Base-by-base conservation (phyloP, 306 rosid genomes). In the Rosa lucieae region DNA sequence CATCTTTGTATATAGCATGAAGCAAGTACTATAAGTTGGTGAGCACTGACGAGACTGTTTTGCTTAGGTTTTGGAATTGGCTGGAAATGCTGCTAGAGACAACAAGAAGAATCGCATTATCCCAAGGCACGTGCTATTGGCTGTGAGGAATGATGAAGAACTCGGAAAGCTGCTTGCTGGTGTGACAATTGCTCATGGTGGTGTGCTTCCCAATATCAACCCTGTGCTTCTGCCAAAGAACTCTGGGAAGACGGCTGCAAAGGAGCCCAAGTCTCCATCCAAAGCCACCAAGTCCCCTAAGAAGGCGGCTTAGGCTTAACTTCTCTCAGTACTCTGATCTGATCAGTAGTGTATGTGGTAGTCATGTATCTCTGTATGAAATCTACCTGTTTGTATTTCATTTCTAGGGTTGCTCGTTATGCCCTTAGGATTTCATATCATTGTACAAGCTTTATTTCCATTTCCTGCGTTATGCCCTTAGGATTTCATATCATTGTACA, bases 81-180 rank as follows among this genome's bases (percentile, higher is more conserved):
- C 91, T 69, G 91, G 89, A 26, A 88, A 88, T 88, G 91, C 89
- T 46, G 89, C 87, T 6, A 81, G 89, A 53, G 89, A 88, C 53
- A 88, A 83, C 81, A 85, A 88, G 74, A 88, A 81, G 77, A 87
- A 77, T 42, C 75, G 87, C 72, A 86, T 86, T 26, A 83, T 78
- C 61, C 87, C 89, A 13, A 79, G 91, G 81, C 91, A 70, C 43
- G 82, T 88, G 52, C 73, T 85, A 5, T 75, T 88, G 76, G 91
- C 91, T 0, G 84, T 85, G 79, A 88, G 87, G 75, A 88, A 85
- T 37, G 89, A 88, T 39, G 91, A 88, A 68, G 91, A 88, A 49
- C 87, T 88, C 0, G 88, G 89, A 11, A 88, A 86, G 72, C 88
- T 88, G 59, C 84, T 85, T 11, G 81, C 86, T 20, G 89, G 86